Conservation (phyloP, 2,329 filamentous ascomycete genomes). For the Albophoma yamanashiensis region DNA sequence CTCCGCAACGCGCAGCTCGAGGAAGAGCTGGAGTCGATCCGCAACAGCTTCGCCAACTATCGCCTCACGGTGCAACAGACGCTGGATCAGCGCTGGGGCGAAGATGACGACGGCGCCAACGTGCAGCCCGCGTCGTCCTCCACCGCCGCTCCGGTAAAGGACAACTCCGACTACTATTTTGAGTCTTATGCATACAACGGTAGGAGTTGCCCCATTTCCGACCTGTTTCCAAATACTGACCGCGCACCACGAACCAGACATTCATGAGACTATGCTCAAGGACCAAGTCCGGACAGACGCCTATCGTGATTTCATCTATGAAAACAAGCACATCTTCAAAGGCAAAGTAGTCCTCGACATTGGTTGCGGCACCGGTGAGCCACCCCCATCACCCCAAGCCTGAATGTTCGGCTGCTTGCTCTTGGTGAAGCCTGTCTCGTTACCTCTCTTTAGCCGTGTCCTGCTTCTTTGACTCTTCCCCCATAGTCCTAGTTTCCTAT, state of each 20-base stretch:
- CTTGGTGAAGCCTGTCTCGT: background rate
- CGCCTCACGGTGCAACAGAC: constrained; percentile 55
- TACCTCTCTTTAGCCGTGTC: background rate
- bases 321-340: constrained; percentile 77
- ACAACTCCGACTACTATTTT: constrained; percentile 35
- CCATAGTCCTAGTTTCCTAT: no score
- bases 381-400: background rate
- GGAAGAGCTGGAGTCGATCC: constrained; percentile 48
- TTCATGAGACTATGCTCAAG: constrained; percentile 94
- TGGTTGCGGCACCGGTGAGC: constrained; percentile 62
- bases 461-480: background rate
- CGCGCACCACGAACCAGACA: constrained; percentile 39
- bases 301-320: constrained; percentile 92
- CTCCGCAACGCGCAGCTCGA: constrained; percentile 46
- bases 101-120: constrained; percentile 30
- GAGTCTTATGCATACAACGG: constrained; percentile 54
- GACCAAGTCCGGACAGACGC: constrained; percentile 80
- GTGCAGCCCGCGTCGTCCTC: constrained; percentile 1
- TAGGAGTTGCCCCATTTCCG: constrained; percentile 21
- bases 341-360: constrained; percentile 86
- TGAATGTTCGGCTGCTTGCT: background rate
- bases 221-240: background rate
- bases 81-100: constrained; percentile 53
- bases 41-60: constrained; percentile 54
- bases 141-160: constrained; percentile 16